A percentile compares a stretch with the other conserved stretches of the same genome.
phyloP scores from a whole-genome alignment of 2,329 filamentous ascomycete species.

The Fusarium sp. region DNA sequence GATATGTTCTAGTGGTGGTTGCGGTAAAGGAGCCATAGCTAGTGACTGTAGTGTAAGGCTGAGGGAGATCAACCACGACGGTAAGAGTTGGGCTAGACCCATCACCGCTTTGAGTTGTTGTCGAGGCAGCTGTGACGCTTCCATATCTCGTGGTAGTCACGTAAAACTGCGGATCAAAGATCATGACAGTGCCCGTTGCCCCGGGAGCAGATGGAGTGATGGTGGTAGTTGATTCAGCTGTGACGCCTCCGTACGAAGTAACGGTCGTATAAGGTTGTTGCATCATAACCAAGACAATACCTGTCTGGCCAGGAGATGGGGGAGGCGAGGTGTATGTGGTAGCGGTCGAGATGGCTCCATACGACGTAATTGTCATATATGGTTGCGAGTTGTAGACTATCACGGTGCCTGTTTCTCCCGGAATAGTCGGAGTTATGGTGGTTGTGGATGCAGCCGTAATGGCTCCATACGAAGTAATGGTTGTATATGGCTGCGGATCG shows the following conservation, averaged over 20 bases:
- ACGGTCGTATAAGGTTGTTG: not conserved
- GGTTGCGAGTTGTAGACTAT: not conserved
- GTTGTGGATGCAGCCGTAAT: too few species aligned
- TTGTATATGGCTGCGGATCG: not conserved
- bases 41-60: not conserved
- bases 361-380: not conserved
- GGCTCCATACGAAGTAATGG: not conserved
- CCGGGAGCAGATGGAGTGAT: not conserved
- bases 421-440: not conserved
- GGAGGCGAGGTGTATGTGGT: not conserved
- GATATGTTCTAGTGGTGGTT: not conserved
- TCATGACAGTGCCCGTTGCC: not conserved
- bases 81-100: not conserved
- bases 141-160: not conserved
- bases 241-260: not conserved
- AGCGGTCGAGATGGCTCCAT: not conserved
- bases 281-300: not conserved
- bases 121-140: not conserved
- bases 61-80: not conserved
- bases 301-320: not conserved
- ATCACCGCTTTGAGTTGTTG: not conserved
- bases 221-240: not conserved
- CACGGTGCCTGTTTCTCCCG: not conserved
- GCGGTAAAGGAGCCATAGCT: not conserved
- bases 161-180: not conserved